These are phyloP conservation scores for Aspergillus novoparasiticus DNA, from an alignment of 2,329 filamentous ascomycete species.

Conservation along the genomic window DNA sequence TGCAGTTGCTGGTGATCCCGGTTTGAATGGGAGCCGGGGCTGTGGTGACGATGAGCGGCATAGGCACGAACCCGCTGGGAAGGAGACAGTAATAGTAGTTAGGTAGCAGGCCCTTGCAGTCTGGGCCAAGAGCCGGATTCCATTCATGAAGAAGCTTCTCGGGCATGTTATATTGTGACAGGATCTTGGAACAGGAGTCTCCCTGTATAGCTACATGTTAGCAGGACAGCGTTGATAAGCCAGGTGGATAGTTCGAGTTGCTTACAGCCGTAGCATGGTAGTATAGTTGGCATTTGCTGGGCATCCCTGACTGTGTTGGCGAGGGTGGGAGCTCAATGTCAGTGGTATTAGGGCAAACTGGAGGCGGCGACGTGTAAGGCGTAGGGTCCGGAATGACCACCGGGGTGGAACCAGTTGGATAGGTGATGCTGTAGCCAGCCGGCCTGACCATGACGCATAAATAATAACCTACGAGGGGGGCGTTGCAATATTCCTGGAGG, in stretches of 20 bases:
- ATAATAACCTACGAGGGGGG: slow-evolving; percentile 13
- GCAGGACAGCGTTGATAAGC: background rate
- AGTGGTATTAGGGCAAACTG: background rate
- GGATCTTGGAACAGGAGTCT: slow-evolving; percentile 13
- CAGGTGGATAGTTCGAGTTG: too few relatives aligned
- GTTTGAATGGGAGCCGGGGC: background rate
- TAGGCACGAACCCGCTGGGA: slow-evolving; percentile 1
- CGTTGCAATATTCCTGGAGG: slow-evolving; percentile 11
- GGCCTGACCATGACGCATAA: slow-evolving; percentile 10
- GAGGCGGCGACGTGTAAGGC: background rate
- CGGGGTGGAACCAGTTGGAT: background rate
- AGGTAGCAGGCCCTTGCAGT: slow-evolving; percentile 10
- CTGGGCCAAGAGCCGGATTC: slow-evolving; percentile 14
- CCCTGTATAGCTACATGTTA: background rate
- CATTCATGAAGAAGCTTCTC: slow-evolving; percentile 10
- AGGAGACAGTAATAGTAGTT: slow-evolving; percentile 18
- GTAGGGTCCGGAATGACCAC: background rate
- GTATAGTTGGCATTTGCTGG: slow-evolving; percentile 4
- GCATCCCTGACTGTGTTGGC: slow-evolving; percentile 8
- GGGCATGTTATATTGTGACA: slow-evolving; percentile 1
- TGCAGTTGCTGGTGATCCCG: slow-evolving; percentile 1
- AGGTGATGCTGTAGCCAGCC: background rate
- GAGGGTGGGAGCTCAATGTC: background rate
- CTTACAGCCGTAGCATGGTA: slow-evolving; percentile 12
- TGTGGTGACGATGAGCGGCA: slow-evolving; percentile 12